These are phyloP conservation scores for Trichocladium uniseriatum DNA, from an alignment of 495 filamentous ascomycete genomes.

Conservation along the genomic window DNA sequence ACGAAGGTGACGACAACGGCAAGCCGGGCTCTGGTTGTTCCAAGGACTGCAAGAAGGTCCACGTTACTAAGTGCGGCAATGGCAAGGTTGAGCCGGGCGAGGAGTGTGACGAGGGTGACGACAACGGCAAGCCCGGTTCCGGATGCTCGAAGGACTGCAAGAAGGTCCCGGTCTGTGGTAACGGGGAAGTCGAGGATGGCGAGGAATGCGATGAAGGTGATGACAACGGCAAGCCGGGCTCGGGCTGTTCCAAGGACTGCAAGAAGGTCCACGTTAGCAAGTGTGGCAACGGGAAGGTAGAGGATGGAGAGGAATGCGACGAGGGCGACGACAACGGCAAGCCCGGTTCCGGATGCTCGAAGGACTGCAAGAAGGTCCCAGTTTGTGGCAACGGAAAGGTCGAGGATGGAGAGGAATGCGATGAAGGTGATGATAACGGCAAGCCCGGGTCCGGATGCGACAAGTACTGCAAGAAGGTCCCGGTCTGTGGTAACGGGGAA, in stretches of 20 bases:
- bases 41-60: neutral
- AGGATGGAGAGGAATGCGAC: slow-evolving; percentile 8
- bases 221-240: slow-evolving; percentile 7
- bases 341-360: neutral
- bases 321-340: neutral
- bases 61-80: neutral
- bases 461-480: slow-evolving; percentile 4
- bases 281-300: neutral
- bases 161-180: slow-evolving; percentile 4
- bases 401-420: slow-evolving; percentile 4
- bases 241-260: slow-evolving; percentile 11
- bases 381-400: neutral
- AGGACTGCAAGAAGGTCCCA: slow-evolving; percentile 1
- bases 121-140: slow-evolving; percentile 9
- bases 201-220: slow-evolving; percentile 14
- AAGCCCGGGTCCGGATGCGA: slow-evolving; percentile 5
- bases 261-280: slow-evolving; percentile 3
- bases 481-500: slow-evolving; percentile 8
- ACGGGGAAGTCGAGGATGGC: slow-evolving; percentile 4
- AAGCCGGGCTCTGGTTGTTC: neutral
- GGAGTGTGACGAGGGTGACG: slow-evolving; percentile 6
- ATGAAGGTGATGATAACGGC: slow-evolving; percentile 6
- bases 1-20: slow-evolving; percentile 1
- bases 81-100: neutral
- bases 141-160: slow-evolving; percentile 9